phyloP scores from a whole-genome alignment of 352 stramenopile species.

The Phytophthora boehmeriae region DNA sequence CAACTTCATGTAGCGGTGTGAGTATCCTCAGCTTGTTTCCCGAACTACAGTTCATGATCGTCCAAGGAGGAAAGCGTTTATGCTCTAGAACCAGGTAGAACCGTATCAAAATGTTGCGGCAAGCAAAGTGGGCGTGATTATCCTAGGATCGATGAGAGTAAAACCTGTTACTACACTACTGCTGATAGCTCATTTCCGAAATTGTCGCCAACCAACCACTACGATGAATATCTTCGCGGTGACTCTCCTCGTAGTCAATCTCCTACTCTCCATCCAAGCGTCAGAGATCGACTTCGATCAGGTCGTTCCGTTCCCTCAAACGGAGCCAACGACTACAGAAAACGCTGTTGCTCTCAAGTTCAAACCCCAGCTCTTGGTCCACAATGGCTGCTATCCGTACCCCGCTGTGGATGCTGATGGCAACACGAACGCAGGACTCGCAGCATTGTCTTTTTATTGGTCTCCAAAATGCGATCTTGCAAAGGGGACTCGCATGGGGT shows the following conservation, averaged over 20 bases:
- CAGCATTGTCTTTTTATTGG: neutral
- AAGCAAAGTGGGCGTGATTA: no score
- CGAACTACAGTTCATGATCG: no score
- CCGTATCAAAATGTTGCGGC: no score
- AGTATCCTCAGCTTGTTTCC: no score
- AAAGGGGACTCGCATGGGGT: neutral
- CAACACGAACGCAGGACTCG: slow-evolving; percentile 7
- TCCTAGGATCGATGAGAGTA: no score
- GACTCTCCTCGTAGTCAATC: neutral
- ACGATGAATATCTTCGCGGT: neutral
- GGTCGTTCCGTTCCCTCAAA: slow-evolving; percentile 5
- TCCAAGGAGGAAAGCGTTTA: no score
- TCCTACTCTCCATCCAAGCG: neutral
- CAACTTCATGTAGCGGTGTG: no score
- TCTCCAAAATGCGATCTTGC: neutral
- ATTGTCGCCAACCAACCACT: neutral
- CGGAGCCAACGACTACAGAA: slow-evolving; percentile 5
- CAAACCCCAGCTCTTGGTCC: slow-evolving; percentile 6
- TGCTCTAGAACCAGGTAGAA: no score
- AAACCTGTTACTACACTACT: no score
- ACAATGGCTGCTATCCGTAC: neutral
- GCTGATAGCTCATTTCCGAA: neutral
- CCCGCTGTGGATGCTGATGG: slow-evolving; percentile 12
- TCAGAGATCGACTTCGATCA: neutral
- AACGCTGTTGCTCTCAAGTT: slow-evolving; percentile 7